Evolutionary conservation across 805 yeast species (phyloP), one percentile per base, ranked within the genome.

Genomic region (Yarrowia phangngaensis): DNA sequence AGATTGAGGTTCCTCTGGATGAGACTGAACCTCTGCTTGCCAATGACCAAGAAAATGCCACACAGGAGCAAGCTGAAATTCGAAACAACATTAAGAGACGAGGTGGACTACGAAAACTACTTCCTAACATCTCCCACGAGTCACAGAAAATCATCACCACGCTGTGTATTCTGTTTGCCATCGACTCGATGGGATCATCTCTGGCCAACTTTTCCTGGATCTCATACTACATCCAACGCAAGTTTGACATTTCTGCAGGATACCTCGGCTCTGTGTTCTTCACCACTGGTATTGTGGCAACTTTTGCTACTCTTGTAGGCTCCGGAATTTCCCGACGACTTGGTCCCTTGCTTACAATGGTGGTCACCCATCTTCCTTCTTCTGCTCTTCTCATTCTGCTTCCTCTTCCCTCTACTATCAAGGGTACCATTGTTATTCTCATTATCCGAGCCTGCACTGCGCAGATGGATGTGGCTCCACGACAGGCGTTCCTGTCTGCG

Each of bases 401-500:
- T n/a, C 84, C 85, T 6, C 53, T 74, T 3, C 68, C 74, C 8
- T 67, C 72, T 14, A 50, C 55, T 12, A 58, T 62, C 16, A 55
- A 67, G 9, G 53, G 60, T 0, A 80, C 89, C 1, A 67, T 82
- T 3, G 26, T 68, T 0, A 63, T 80, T 9, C 69, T 82, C 33
- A 53, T 80, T 6, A 59, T 75, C 15, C 78, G 83, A 55, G 81
- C 78, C 53, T 67, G 80, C 8, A 76, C 85, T 0, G 67, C 80
- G 1, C 78, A 88, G 2, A 85, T 86, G 88, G 95, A 87, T 61
- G 94, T 84, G 16, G 89, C 87, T 4, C 95, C 95, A 8, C 75
- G 95, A 45, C 95, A 87, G 64, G 76, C 85, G 6, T 68, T 87
- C 32, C 66, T 87, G 46, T 81, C 92, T 0, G 74, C 84, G 3